phyloP scores from a whole-genome alignment of 345 rosid genomes.

The Eucalyptus fibrosa region DNA sequence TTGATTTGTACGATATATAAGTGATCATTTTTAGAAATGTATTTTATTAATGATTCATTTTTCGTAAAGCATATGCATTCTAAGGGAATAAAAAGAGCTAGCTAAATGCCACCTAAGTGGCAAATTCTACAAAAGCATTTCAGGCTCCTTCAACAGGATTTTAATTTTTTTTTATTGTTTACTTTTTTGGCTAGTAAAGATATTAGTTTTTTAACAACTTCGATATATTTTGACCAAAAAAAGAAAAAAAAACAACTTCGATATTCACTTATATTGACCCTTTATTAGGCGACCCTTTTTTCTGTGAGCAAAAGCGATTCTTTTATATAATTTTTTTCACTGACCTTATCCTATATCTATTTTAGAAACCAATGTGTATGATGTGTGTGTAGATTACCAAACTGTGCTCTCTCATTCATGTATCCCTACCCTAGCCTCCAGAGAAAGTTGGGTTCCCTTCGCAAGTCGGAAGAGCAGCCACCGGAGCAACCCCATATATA shows the following conservation, averaged over 20 bases:
- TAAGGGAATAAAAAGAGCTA: not conserved
- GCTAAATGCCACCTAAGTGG: not conserved
- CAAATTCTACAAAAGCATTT: not conserved
- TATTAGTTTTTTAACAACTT: not conserved
- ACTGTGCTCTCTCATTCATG: no score
- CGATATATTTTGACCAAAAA: no score
- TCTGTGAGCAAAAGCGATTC: not conserved
- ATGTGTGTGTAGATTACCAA: no score
- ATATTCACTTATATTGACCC: not conserved
- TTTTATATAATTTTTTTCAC: not conserved
- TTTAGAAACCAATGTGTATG: no score
- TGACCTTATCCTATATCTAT: no score
- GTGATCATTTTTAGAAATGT: not conserved
- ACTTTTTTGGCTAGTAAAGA: not conserved
- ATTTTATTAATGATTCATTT: not conserved
- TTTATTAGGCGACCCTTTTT: not conserved
- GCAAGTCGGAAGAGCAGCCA: no score
- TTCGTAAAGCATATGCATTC: rapidly evolving
- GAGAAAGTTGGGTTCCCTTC: no score
- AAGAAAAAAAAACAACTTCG: not conserved
- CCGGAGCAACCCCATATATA: no score
- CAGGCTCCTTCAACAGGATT: not conserved
- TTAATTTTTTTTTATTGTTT: not conserved
- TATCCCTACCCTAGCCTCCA: no score
- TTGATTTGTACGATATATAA: not conserved